Percentiles rank a stretch among this genome's conserved stretches.
Evolutionary conservation across 768 basidiomycete species (phyloP).

Genomic region (Dioszegia aurantiaca): DNA sequence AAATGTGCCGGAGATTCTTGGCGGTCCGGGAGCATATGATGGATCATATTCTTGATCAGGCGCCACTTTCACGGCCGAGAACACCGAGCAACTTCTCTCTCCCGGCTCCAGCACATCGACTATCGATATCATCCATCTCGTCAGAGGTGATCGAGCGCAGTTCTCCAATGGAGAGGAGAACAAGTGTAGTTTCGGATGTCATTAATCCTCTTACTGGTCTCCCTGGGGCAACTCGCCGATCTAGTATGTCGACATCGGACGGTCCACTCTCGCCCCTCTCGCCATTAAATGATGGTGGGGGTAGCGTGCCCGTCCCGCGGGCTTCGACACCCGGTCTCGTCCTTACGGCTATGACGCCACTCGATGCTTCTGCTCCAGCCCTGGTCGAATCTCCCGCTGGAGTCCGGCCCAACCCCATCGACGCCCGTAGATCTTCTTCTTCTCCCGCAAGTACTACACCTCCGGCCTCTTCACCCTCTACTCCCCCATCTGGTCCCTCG

Average conservation of each 20-base stretch:
- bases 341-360: constrained; percentile 30
- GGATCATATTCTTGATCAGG: constrained; percentile 61
- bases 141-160: not conserved
- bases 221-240: constrained; percentile 30
- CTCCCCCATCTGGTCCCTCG: not conserved
- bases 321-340: constrained; percentile 26
- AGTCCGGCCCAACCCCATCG: constrained; percentile 24
- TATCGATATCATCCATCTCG: constrained; percentile 11
- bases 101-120: constrained; percentile 27
- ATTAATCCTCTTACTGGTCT: constrained; percentile 44
- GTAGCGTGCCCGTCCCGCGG: constrained; percentile 26
- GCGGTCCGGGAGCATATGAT: constrained; percentile 92
- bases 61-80: constrained; percentile 44
- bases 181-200: constrained; percentile 32
- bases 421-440: not conserved
- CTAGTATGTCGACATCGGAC: constrained; percentile 15
- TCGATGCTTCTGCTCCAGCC: constrained; percentile 14
- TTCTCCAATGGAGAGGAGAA: constrained; percentile 5
- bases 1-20: constrained; percentile 84
- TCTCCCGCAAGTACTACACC: not conserved
- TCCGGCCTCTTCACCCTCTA: not conserved
- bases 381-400: constrained; percentile 23
- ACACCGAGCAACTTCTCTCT: constrained; percentile 42
- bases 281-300: not conserved
- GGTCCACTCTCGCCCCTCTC: not conserved